Percentiles rank a stretch among this genome's conserved stretches.
Evolutionary conservation across 2,329 filamentous ascomycete genomes (phyloP).

Genomic region (Acrocalymma vagum): DNA sequence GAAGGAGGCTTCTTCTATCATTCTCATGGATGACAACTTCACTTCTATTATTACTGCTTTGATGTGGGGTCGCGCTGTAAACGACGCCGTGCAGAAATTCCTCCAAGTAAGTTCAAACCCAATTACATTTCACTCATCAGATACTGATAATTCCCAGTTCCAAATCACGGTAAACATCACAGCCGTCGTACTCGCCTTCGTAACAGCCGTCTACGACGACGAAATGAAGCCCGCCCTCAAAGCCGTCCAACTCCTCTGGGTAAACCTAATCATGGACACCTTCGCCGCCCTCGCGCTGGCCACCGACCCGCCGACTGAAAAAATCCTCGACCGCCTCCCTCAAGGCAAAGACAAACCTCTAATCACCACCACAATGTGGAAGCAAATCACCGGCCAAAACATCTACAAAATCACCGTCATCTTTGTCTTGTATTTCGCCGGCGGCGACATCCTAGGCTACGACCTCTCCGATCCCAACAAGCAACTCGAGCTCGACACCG

Average conservation of each 20-base stretch:
- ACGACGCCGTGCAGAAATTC: constrained; percentile 99
- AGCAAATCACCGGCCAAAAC: constrained; percentile 70
- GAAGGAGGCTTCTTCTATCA: constrained; percentile 95
- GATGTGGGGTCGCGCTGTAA: constrained; percentile 94
- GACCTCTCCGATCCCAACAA: constrained; percentile 45
- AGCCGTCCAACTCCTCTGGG: constrained; percentile 95
- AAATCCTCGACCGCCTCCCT: constrained; percentile 90
- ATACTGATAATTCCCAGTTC: constrained; percentile 63
- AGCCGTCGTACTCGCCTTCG: constrained; percentile 95
- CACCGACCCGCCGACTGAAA: constrained; percentile 94
- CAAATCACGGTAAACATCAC: constrained; percentile 98
- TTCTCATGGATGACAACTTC: constrained; percentile 97
- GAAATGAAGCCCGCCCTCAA: constrained; percentile 93
- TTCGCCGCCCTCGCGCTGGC: constrained; percentile 93
- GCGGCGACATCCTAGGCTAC: constrained; percentile 63
- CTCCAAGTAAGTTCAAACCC: constrained; percentile 65
- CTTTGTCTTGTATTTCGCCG: constrained; percentile 69
- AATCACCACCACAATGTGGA: constrained; percentile 70
- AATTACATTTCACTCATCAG: background rate
- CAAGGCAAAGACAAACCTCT: constrained; percentile 89
- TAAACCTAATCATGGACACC: constrained; percentile 96
- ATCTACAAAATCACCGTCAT: constrained; percentile 69
- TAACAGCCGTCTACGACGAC: constrained; percentile 85
- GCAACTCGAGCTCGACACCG: constrained; percentile 62
- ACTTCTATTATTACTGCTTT: constrained; percentile 94